Base-by-base conservation (phyloP, 257 asterid genomes). In the Scutellaria baicalensis region DNA sequence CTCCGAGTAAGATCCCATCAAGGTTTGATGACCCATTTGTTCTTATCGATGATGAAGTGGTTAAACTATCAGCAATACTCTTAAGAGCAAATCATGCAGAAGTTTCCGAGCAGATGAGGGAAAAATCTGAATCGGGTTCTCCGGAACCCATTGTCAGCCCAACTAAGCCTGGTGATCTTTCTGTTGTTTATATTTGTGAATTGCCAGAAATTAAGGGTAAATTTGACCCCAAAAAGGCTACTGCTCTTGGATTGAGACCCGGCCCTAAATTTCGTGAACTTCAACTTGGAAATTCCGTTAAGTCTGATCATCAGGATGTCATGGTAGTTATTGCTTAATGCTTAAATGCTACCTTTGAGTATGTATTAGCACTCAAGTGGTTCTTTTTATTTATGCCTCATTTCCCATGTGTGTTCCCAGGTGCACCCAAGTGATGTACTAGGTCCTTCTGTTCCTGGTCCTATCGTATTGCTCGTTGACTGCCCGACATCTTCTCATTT, bases 371-470 rank as follows among this genome's bases (percentile, higher is more conserved):
- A 11, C 35, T 43, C 64, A 65, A 27, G 59, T n/a, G 11, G 56
- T 8, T 76, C 44, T 18, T 75, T 39, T 21, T 71, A 18, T 31
- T 69, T 21, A 63, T 70, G 31, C 51, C 27, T 27, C 40, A 7
- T n/a, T 35, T 43, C 59, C 38, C 64, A 61, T 78, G 66, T 64
- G 63, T 67, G 40, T 65, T 75, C n/a, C n/a, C 78, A 94, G 97
- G 94, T 94, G 72, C 91, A 89, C 68, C 95, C 99, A 36, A 78
- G 88, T 77, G 96, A 94, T 33, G 96, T 94, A n/a, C 17, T 94
- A 69, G 99, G 83, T 27, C 97, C 97, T 33, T 87, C 99, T 33
- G 68, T 86, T 77, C 88, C 97, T 48, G 99, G 99, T 31, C 99
- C 99, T 38, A 75, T 89, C 47, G 95, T 89, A 43, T 74, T 94